phyloP scores from a whole-genome alignment of 768 basidiomycete genomes.

The Panaeolus cyanescens region DNA sequence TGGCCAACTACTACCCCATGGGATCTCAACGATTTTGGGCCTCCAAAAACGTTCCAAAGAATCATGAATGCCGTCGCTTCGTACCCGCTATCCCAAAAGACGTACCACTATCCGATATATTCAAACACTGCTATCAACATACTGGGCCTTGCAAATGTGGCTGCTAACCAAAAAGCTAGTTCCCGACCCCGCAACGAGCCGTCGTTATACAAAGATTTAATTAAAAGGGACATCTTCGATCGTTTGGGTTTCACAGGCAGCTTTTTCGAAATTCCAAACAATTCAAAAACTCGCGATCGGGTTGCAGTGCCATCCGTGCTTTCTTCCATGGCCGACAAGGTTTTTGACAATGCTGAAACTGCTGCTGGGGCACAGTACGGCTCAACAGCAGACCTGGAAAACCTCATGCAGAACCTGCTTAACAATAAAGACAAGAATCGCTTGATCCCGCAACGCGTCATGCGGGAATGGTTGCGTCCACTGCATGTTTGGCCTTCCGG shows the following conservation, averaged over 20 bases:
- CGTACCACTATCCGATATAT: slow-evolving; percentile 62
- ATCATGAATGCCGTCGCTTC: slow-evolving; percentile 33
- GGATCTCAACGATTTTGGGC: slow-evolving; percentile 4
- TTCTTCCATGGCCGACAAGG: slow-evolving; percentile 38
- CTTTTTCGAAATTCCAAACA: slow-evolving; percentile 41
- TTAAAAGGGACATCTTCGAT: slow-evolving; percentile 49
- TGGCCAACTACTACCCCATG: slow-evolving; percentile 37
- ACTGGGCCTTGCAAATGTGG: slow-evolving; percentile 63
- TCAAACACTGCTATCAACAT: slow-evolving; percentile 79
- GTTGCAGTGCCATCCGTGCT: slow-evolving; percentile 42
- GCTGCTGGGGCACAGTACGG: slow-evolving; percentile 53
- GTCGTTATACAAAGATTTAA: slow-evolving; percentile 40
- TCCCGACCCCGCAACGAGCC: slow-evolving; percentile 23
- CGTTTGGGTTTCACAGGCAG: slow-evolving; percentile 46
- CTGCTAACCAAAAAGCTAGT: slow-evolving; percentile 49
- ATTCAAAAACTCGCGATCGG: slow-evolving; percentile 23
- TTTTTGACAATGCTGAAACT: slow-evolving; percentile 39
- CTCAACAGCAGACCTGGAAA: slow-evolving; percentile 47
- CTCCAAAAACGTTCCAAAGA: slow-evolving; percentile 4
- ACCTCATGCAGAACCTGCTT: slow-evolving; percentile 45
- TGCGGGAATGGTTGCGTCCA: slow-evolving; percentile 45
- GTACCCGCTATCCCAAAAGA: slow-evolving; percentile 41
- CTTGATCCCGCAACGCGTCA: slow-evolving; percentile 30
- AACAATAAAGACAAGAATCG: slow-evolving; percentile 34
- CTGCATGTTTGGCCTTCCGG: slow-evolving; percentile 36